Conservation (phyloP, 805 yeast species). For the Grigorovia jiainica region DNA sequence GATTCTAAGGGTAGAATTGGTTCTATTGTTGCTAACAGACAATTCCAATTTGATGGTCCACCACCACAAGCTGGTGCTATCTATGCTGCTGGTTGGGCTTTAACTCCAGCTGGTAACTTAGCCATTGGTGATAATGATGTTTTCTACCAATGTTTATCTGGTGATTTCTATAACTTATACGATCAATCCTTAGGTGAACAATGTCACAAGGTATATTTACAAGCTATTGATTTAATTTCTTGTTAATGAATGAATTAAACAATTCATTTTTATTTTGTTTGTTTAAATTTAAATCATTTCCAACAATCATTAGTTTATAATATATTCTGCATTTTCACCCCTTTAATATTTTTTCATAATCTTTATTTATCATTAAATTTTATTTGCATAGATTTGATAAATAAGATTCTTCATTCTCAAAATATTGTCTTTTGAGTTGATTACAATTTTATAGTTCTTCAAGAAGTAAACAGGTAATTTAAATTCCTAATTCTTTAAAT, state of each 20-base stretch:
- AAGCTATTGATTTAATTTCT: slow-evolving; percentile 45
- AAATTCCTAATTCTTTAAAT: no score
- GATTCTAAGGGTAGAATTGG: slow-evolving; percentile 64
- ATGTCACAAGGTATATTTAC: slow-evolving; percentile 53
- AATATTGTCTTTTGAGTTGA: no score
- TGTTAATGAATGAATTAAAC: slow-evolving; percentile 31
- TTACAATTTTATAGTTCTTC: no score
- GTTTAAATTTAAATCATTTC: not conserved
- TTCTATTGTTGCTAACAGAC: slow-evolving; percentile 74
- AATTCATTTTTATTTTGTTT: not conserved
- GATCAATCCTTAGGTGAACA: slow-evolving; percentile 52
- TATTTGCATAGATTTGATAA: no score
- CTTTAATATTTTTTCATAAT: no score
- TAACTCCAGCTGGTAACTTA: slow-evolving; percentile 45
- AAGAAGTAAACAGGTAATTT: no score
- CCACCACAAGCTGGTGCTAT: no score
- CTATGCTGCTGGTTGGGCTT: slow-evolving; percentile 60
- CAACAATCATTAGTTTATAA: not conserved
- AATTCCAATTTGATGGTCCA: slow-evolving; percentile 83
- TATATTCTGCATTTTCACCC: slow-evolving; percentile 4
- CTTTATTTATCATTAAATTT: no score
- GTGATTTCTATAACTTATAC: slow-evolving; percentile 70
- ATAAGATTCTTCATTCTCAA: no score
- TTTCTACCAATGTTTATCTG: slow-evolving; percentile 68
- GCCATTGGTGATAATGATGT: slow-evolving; percentile 53